A percentile compares a stretch with the other conserved stretches of the same genome.
These are phyloP conservation scores for Auricularia heimuer DNA, from an alignment of 768 basidiomycete genomes.

Conservation along the genomic window DNA sequence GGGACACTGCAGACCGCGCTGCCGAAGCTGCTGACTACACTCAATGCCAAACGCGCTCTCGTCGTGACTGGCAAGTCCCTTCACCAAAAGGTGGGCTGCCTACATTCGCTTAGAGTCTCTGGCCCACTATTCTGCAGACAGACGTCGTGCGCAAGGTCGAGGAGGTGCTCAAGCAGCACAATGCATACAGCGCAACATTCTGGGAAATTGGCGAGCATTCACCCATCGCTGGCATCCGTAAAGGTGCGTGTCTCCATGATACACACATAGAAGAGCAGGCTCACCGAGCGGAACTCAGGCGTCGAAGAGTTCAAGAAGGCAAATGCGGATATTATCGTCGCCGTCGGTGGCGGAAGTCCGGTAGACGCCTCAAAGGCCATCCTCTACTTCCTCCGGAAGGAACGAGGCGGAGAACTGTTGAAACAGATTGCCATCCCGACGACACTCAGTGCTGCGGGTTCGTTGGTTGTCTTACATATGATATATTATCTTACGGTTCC, in stretches of 20 bases:
- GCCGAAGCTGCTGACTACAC: slow-evolving; percentile 43
- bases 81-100: slow-evolving; percentile 43
- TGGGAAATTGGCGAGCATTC: slow-evolving; percentile 65
- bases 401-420: slow-evolving; percentile 40
- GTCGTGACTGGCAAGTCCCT: slow-evolving; percentile 66
- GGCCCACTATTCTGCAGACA: slow-evolving; percentile 31
- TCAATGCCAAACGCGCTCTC: slow-evolving; percentile 55
- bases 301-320: not conserved
- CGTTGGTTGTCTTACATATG: slow-evolving; percentile 28
- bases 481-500: not conserved
- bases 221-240: slow-evolving; percentile 55
- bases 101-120: not conserved
- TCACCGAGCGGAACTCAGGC: slow-evolving; percentile 11
- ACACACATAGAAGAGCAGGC: not conserved
- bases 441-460: slow-evolving; percentile 69
- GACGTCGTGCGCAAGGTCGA: slow-evolving; percentile 50
- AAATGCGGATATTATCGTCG: slow-evolving; percentile 8
- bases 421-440: slow-evolving; percentile 75
- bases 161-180: slow-evolving; percentile 41
- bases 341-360: slow-evolving; percentile 74
- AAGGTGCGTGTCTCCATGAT: slow-evolving; percentile 17
- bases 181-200: slow-evolving; percentile 61
- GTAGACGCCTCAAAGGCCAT: slow-evolving; percentile 72
- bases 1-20: slow-evolving; percentile 53
- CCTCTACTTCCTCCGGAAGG: slow-evolving; percentile 49